Base-by-base conservation (phyloP, 2,329 filamentous ascomycete species). In the Neonectria punicea region DNA sequence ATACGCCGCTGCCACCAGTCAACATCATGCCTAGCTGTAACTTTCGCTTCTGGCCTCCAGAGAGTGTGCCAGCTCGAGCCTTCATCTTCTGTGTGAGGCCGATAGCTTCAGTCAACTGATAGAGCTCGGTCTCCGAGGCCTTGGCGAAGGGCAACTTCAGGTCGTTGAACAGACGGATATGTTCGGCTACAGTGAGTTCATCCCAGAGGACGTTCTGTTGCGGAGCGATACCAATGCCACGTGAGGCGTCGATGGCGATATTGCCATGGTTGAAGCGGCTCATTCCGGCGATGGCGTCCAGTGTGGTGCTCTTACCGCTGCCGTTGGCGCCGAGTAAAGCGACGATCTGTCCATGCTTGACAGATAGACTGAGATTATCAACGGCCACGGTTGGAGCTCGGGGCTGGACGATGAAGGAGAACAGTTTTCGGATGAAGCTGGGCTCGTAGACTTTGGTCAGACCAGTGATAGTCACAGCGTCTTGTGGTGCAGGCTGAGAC, bases 1-100 rank as follows among this genome's bases (percentile, higher is more conserved):
- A 97, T 0, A 98, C 90, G 25, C 89, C 89, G 67, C 92, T 95
- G 11, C 93, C 94, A 66, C 95, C 95, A 4, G 93, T 97, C 71
- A 98, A 89, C 93, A 97, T 97, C 89, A 97, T 95, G 6, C 93
- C 94, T 2, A 98, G 84, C 78, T 98, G 94, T 9, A 97, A 84
- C 77, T 98, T 98, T 57, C 94, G 86, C 80, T 97, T 97, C 78
- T 98, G 94, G 0, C 94, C 94, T 9, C 94, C 94, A 3, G 93
- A 97, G 0, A 98, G 83, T 0, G 93, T 97, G 74, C 89, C 90
- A 0, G 93, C 88, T 65, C 85, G 83, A 0, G 94, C 91, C 39
- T 88, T 87, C 43, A 89, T 82, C 80, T 98, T 98, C 57, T 88
- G 85, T 20, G 86, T 86, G 2, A 98, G 85, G 76, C 97, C 95